Conservation (phyloP, 2,329 filamentous ascomycete genomes). For the Phaeophleospora eucalypticola region DNA sequence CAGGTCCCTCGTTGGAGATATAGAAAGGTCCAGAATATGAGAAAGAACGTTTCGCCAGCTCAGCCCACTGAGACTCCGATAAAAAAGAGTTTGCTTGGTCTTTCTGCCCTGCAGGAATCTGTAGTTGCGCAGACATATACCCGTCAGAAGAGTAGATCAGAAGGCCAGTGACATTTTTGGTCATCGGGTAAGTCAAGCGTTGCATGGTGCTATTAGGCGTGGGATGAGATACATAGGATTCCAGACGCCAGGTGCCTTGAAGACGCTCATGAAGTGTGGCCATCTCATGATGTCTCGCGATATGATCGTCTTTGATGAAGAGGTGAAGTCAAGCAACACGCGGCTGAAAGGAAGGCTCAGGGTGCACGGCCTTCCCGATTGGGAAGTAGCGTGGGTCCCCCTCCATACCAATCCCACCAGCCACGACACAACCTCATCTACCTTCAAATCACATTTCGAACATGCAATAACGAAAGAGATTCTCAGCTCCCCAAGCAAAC, state of each 20-base stretch:
- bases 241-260: constrained; percentile 8
- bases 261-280: background rate
- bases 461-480: no score
- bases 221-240: constrained; percentile 10
- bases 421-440: no score
- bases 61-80: constrained; percentile 34
- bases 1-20: constrained; percentile 30
- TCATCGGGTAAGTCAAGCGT: constrained; percentile 27
- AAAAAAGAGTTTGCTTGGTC: no score
- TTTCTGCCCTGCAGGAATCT: constrained; percentile 28
- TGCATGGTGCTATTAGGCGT: constrained; percentile 6
- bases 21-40: constrained; percentile 34
- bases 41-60: constrained; percentile 34
- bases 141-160: constrained; percentile 34
- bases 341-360: no score
- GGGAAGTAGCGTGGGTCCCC: no score
- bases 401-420: no score
- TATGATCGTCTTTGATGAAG: background rate
- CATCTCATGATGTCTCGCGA: background rate
- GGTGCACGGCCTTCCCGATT: no score
- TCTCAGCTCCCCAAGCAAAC: no score
- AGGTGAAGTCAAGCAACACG: background rate
- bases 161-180: constrained; percentile 28
- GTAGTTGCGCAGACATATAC: constrained; percentile 33
- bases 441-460: no score